Conservation (phyloP, 768 basidiomycete species). For the Dictyophora rubrovolvata region DNA sequence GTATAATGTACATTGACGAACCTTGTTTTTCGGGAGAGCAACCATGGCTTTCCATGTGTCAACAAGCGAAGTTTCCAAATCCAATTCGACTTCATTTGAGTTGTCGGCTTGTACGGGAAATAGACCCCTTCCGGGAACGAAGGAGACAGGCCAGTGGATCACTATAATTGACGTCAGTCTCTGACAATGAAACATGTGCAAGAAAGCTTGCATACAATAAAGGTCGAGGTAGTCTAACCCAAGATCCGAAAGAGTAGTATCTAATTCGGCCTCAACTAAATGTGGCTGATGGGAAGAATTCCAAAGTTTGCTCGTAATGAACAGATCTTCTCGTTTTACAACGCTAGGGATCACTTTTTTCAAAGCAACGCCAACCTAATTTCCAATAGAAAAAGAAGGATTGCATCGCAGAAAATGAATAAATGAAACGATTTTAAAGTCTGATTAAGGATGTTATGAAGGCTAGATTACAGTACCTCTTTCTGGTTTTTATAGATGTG, state of each 20-base stretch:
- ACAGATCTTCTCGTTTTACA: constrained; percentile 71
- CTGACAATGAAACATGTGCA: background rate
- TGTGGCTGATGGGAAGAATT: constrained; percentile 60
- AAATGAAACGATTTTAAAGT: background rate
- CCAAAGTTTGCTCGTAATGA: constrained; percentile 79
- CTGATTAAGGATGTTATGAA: background rate
- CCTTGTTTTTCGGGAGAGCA: constrained; percentile 60
- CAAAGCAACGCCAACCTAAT: constrained; percentile 52
- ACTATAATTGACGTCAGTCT: constrained; percentile 28
- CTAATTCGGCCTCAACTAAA: constrained; percentile 61
- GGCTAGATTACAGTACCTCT: constrained; percentile 27
- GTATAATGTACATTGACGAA: constrained; percentile 17
- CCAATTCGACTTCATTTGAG: constrained; percentile 41
- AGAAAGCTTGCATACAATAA: constrained; percentile 42
- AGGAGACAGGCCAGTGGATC: constrained; percentile 73
- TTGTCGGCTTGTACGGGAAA: constrained; percentile 41
- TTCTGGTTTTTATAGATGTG: constrained; percentile 73
- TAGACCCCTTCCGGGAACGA: constrained; percentile 45
- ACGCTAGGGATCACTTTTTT: constrained; percentile 70
- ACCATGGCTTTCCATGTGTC: constrained; percentile 83
- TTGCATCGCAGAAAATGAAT: constrained; percentile 6
- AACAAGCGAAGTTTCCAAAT: constrained; percentile 47
- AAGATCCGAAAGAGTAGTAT: constrained; percentile 65
- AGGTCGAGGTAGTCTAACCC: constrained; percentile 72
- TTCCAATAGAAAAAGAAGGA: constrained; percentile 2